Conservation (phyloP, 352 stramenopile genomes). For the Phytophthora palmivora region DNA sequence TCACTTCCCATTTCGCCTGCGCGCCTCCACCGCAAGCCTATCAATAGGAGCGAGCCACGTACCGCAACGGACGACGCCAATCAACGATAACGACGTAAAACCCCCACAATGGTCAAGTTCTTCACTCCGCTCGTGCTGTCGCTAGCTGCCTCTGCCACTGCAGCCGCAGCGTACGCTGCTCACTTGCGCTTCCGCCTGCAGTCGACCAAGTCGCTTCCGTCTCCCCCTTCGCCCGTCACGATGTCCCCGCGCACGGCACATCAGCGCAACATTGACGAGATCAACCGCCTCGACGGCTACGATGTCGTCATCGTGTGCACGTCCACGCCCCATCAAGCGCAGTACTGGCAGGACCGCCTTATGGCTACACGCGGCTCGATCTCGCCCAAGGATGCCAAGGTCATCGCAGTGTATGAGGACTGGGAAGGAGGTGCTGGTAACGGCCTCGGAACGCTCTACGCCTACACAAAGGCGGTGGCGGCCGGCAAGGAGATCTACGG, state of each 20-base stretch:
- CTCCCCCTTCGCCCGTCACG: conserved; percentile 8
- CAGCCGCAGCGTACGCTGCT: conserved; percentile 34
- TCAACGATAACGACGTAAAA: conserved; percentile 35
- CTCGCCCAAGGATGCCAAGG: conserved; percentile 88
- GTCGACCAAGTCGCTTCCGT: conserved; percentile 12
- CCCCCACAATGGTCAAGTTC: conserved; percentile 45
- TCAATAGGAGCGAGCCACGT: no score
- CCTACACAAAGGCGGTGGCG: conserved; percentile 94
- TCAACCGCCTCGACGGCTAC: conserved; percentile 91
- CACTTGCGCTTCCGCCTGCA: conserved; percentile 42
- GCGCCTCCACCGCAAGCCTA: background rate
- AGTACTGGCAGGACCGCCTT: conserved; percentile 97
- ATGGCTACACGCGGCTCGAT: conserved; percentile 85
- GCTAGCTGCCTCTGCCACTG: conserved; percentile 41
- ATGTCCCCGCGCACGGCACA: conserved; percentile 50
- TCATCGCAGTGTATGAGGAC: conserved; percentile 97
- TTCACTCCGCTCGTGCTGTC: conserved; percentile 36
- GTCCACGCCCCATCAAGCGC: conserved; percentile 95
- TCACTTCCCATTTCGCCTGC: conserved; percentile 37
- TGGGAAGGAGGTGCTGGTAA: conserved; percentile 97
- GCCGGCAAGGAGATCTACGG: conserved; percentile 88
- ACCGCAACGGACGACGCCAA: conserved; percentile 11
- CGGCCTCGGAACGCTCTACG: conserved; percentile 96
- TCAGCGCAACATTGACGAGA: conserved; percentile 87
- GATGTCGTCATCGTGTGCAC: conserved; percentile 98